Percentiles rank a stretch among this genome's conserved stretches.
Evolutionary conservation across 2,329 filamentous ascomycete genomes (phyloP).

Genomic region (Ophidiomyces ophidiicola): DNA sequence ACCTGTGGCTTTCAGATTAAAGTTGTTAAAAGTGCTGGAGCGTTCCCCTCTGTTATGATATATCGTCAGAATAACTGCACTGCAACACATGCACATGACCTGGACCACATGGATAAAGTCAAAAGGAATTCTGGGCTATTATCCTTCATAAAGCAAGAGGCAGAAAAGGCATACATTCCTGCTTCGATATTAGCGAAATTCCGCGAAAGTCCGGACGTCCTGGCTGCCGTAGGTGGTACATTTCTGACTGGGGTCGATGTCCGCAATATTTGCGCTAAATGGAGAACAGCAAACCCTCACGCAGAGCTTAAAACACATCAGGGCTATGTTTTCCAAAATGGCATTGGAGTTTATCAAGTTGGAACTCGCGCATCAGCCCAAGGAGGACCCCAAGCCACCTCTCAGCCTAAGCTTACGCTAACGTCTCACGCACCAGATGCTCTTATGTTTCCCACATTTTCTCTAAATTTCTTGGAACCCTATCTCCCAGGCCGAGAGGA

Average conservation of each 20-base stretch:
- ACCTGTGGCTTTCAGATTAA: constrained; percentile 39
- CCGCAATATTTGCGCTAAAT: constrained; percentile 38
- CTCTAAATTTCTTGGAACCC: constrained; percentile 37
- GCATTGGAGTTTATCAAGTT: constrained; percentile 31
- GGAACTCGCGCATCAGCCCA: constrained; percentile 11
- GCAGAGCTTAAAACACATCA: constrained; percentile 34
- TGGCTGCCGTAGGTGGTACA: constrained; percentile 35
- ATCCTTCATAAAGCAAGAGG: constrained; percentile 36
- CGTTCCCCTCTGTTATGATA: constrained; percentile 34
- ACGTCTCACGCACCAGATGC: constrained; percentile 26
- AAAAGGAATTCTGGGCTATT: constrained; percentile 39
- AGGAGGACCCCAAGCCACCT: not conserved
- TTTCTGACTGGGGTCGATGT: constrained; percentile 38
- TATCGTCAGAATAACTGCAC: constrained; percentile 32
- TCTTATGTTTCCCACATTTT: constrained; percentile 34
- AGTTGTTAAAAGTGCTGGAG: constrained; percentile 34
- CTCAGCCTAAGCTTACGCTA: constrained; percentile 1
- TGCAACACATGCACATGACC: constrained; percentile 34
- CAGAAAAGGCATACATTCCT: constrained; percentile 36
- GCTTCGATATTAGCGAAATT: constrained; percentile 40
- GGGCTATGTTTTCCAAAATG: constrained; percentile 35
- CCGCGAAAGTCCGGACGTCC: constrained; percentile 34
- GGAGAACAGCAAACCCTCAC: constrained; percentile 36
- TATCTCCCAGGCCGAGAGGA: constrained; percentile 38
- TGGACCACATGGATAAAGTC: constrained; percentile 37